These are phyloP conservation scores for Cryoendolithus antarcticus DNA, from an alignment of 2,329 filamentous ascomycete species.

Conservation along the genomic window DNA sequence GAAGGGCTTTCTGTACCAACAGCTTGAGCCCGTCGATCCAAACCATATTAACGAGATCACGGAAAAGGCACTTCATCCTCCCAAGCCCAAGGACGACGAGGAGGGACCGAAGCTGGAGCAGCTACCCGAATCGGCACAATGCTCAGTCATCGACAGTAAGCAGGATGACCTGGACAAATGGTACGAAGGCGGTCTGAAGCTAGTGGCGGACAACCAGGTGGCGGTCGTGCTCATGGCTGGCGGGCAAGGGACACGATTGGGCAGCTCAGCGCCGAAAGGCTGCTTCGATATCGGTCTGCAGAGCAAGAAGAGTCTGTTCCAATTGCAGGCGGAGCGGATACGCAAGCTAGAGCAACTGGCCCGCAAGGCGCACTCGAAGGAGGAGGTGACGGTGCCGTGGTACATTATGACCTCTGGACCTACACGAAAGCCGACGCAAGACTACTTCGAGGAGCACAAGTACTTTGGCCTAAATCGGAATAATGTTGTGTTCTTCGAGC, in stretches of 20 bases:
- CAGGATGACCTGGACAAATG: constrained; percentile 66
- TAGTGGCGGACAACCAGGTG: constrained; percentile 57
- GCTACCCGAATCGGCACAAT: constrained; percentile 72
- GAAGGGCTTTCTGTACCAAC: constrained; percentile 66
- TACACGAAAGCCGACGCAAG: constrained; percentile 80
- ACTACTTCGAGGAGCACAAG: constrained; percentile 77
- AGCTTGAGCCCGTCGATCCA: constrained; percentile 73
- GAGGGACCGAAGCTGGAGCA: constrained; percentile 58
- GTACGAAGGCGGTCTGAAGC: constrained; percentile 59
- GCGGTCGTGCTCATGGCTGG: constrained; percentile 93
- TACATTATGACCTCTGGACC: constrained; percentile 99
- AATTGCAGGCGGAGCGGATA: constrained; percentile 93
- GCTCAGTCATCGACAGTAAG: constrained; percentile 83
- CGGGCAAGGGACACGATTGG: constrained; percentile 86
- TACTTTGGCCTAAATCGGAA: constrained; percentile 82
- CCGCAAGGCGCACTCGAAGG: constrained; percentile 51
- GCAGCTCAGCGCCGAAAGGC: constrained; percentile 90
- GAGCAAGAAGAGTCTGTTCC: constrained; percentile 88
- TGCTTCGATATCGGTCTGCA: constrained; percentile 95
- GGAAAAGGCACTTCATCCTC: constrained; percentile 67
- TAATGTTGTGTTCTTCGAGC: constrained; percentile 89
- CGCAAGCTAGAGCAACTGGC: constrained; percentile 73
- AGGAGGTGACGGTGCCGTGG: constrained; percentile 68
- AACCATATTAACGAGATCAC: constrained; percentile 78
- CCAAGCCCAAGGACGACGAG: constrained; percentile 44